Conservation (phyloP, 495 filamentous ascomycete genomes). For the Hypoxylon rickii region DNA sequence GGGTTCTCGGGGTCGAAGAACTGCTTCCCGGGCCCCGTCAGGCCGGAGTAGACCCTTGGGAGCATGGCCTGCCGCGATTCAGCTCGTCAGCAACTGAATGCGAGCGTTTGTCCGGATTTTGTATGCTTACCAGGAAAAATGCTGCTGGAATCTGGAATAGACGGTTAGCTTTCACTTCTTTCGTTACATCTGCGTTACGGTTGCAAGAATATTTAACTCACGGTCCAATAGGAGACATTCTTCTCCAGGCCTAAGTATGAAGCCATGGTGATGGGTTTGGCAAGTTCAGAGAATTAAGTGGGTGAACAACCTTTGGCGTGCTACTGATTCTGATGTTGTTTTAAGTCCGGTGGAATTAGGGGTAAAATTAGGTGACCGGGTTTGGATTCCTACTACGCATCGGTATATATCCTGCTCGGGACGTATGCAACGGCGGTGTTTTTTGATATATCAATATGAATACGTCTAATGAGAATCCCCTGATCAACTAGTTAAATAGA, state of each 20-base stretch:
- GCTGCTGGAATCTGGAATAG: conserved; percentile 51
- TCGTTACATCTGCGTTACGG: background rate
- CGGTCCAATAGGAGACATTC: conserved; percentile 52
- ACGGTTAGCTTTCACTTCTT: background rate
- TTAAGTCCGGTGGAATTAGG: no score
- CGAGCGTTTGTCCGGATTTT: background rate
- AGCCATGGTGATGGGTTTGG: conserved; percentile 40
- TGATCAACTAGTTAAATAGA: no score
- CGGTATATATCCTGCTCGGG: no score
- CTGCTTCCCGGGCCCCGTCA: conserved; percentile 38
- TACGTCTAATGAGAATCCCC: no score
- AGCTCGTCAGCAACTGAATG: background rate
- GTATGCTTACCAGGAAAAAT: conserved; percentile 39
- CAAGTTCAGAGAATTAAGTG: background rate
- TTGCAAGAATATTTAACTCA: conserved; percentile 26
- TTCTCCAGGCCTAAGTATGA: conserved; percentile 45
- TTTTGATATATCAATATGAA: no score
- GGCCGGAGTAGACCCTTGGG: conserved; percentile 49
- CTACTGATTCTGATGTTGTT: no score
- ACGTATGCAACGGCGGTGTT: no score
- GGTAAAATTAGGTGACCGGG: no score
- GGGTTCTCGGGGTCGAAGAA: conserved; percentile 39
- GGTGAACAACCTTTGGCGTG: no score
- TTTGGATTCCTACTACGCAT: no score
- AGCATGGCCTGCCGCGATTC: conserved; percentile 23